Conservation (phyloP, 2,329 filamentous ascomycete species). For the Gyromitra esculenta region DNA sequence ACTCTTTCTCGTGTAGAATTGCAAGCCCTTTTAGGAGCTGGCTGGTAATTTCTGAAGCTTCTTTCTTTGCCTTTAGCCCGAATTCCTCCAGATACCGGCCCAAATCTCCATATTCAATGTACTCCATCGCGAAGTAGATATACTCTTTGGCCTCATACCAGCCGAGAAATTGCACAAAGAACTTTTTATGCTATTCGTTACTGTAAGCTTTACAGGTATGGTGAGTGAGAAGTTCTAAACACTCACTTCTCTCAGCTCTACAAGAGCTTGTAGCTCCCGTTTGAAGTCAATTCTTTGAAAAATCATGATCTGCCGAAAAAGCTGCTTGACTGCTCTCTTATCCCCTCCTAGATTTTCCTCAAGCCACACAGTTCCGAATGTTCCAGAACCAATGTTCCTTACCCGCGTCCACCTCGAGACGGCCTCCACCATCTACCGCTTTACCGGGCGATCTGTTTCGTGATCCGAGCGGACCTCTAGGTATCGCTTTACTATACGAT, state of each 20-base stretch:
- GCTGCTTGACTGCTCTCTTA: conserved; percentile 7
- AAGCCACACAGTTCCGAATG: conserved; percentile 12
- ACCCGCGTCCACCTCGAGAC: not conserved
- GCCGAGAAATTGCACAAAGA: conserved; percentile 37
- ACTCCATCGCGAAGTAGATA: conserved; percentile 36
- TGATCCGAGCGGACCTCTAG: conserved; percentile 6
- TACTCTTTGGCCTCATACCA: conserved; percentile 25
- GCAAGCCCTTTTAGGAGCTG: conserved; percentile 31
- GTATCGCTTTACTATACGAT: not conserved
- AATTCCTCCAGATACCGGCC: conserved; percentile 12
- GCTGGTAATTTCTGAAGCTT: conserved; percentile 22
- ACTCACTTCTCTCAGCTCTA: conserved; percentile 11
- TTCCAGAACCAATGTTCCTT: not conserved
- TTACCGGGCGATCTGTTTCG: not conserved
- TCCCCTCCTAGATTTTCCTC: conserved; percentile 1
- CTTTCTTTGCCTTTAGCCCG: not conserved
- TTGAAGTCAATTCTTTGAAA: conserved; percentile 8
- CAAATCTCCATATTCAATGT: conserved; percentile 28
- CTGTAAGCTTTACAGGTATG: not conserved
- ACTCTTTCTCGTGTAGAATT: conserved; percentile 10
- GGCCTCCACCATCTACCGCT: not conserved
- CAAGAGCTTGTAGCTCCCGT: conserved; percentile 9
- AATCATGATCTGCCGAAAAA: conserved; percentile 1
- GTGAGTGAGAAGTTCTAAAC: not conserved
- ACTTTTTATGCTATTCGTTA: not conserved